These are phyloP conservation scores for Pleurotus pulmonarius DNA, from an alignment of 768 basidiomycete genomes.

Conservation along the genomic window DNA sequence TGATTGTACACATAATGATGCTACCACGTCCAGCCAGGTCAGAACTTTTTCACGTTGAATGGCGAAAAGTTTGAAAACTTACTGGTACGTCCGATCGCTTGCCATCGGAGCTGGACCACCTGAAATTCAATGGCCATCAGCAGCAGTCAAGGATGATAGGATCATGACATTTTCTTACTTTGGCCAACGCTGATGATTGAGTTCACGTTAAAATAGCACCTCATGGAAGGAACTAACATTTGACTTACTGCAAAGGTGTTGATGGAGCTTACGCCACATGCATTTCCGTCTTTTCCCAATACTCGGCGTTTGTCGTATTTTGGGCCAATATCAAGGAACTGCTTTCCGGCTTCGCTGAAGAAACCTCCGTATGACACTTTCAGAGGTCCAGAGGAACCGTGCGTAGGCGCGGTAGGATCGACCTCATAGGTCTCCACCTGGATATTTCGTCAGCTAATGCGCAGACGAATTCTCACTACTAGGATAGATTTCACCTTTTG, in stretches of 20 bases:
- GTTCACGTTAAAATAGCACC: background rate
- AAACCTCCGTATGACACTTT: conserved; percentile 33
- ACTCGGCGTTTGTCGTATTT: conserved; percentile 26
- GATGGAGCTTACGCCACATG: background rate
- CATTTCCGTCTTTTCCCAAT: conserved; percentile 9
- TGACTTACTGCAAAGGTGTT: background rate
- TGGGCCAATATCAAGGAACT: conserved; percentile 34
- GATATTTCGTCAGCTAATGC: background rate
- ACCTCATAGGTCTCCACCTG: conserved; percentile 21
- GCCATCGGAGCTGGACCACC: background rate
- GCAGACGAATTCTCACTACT: background rate
- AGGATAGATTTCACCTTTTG: conserved; percentile 14
- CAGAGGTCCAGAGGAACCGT: conserved; percentile 34
- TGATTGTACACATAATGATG: conserved; percentile 23
- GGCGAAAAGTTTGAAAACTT: background rate
- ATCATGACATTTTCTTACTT: background rate
- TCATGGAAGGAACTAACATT: no score
- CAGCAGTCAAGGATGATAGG: no score
- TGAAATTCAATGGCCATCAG: background rate
- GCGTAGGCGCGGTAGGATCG: conserved; percentile 21
- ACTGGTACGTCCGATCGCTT: conserved; percentile 5
- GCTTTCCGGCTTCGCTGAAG: conserved; percentile 27
- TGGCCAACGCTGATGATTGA: background rate
- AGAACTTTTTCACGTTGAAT: background rate
- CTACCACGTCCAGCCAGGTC: conserved; percentile 10